phyloP scores from a whole-genome alignment of 2,329 filamentous ascomycete species.

The Colletotrichum abscissum region DNA sequence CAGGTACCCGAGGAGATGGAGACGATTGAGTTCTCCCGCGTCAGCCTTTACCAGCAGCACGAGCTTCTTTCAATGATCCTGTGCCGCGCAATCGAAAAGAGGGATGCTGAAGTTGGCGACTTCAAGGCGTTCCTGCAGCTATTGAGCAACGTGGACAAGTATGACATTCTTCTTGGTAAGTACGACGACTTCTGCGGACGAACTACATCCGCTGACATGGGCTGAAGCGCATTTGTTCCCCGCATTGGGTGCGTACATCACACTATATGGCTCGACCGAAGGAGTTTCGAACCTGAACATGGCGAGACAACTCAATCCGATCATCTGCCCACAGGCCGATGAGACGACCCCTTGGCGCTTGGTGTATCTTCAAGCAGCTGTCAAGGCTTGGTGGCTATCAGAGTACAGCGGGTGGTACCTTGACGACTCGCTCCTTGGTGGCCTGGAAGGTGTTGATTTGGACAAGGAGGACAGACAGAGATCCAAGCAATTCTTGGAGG shows the following conservation, averaged over 20 bases:
- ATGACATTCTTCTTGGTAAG: conserved; percentile 72
- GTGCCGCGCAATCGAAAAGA: conserved; percentile 80
- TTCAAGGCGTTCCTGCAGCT: conserved; percentile 77
- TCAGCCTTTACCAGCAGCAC: conserved; percentile 88
- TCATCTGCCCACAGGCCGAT: conserved; percentile 75
- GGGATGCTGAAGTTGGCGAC: conserved; percentile 76
- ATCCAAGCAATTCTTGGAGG: conserved; percentile 78
- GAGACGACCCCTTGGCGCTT: conserved; percentile 75
- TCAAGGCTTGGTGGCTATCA: conserved; percentile 87
- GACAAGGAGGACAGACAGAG: conserved; percentile 77
- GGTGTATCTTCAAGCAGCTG: conserved; percentile 80
- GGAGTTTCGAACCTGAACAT: conserved; percentile 74
- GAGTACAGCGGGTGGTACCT: conserved; percentile 93
- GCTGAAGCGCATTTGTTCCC: conserved; percentile 83
- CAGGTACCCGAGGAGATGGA: conserved; percentile 74
- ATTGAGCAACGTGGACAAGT: conserved; percentile 78
- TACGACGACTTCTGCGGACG: conserved; percentile 33
- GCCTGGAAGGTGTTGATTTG: conserved; percentile 66
- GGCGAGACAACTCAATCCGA: conserved; percentile 76
- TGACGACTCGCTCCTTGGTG: conserved; percentile 66
- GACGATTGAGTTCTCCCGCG: conserved; percentile 82
- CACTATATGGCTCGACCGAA: conserved; percentile 82
- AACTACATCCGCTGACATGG: neutral
- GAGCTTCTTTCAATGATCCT: conserved; percentile 87
- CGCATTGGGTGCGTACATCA: conserved; percentile 79